phyloP scores from a whole-genome alignment of 352 stramenopile species.

The Globisporangium sylvaticum region DNA sequence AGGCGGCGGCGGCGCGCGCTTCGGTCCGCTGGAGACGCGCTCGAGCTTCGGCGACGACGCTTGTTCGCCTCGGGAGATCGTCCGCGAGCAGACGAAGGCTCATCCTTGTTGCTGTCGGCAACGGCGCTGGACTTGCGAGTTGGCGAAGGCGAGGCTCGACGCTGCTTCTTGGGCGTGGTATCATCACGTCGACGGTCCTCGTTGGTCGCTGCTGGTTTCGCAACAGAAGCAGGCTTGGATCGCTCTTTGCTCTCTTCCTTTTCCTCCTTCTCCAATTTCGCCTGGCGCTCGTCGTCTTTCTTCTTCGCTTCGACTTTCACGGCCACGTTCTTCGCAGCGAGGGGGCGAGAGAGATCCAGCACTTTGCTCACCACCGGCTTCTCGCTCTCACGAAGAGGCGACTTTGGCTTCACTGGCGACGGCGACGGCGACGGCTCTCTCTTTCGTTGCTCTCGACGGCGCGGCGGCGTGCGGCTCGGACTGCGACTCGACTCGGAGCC shows the following conservation, averaged over 20 bases:
- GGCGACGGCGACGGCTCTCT: not conserved
- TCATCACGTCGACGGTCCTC: not conserved
- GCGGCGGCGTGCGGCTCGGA: conserved; percentile 8
- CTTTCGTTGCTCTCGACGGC: not conserved
- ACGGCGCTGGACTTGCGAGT: conserved; percentile 4
- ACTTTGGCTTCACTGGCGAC: not conserved
- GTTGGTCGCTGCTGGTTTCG: not conserved
- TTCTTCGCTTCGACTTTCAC: conserved; percentile 2
- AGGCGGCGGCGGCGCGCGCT: conserved; percentile 21
- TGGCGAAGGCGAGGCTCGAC: not conserved
- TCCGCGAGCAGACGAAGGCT: conserved; percentile 5
- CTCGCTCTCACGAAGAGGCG: not conserved
- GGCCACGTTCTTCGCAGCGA: conserved; percentile 5
- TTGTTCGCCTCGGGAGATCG: conserved; percentile 10
- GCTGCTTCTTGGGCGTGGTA: conserved; percentile 6
- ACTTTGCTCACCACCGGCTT: conserved; percentile 6
- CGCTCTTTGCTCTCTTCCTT: not conserved
- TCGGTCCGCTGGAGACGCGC: conserved; percentile 18
- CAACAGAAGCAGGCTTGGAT: not conserved
- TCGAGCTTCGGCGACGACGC: conserved; percentile 24
- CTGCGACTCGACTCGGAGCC: conserved; percentile 13
- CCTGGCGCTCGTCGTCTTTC: conserved; percentile 5
- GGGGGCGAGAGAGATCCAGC: conserved; percentile 15
- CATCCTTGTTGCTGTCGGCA: conserved; percentile 1
- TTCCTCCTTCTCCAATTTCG: not conserved